Conservation (phyloP, 208 protist genomes). For the Crithidia expoeki region DNA sequence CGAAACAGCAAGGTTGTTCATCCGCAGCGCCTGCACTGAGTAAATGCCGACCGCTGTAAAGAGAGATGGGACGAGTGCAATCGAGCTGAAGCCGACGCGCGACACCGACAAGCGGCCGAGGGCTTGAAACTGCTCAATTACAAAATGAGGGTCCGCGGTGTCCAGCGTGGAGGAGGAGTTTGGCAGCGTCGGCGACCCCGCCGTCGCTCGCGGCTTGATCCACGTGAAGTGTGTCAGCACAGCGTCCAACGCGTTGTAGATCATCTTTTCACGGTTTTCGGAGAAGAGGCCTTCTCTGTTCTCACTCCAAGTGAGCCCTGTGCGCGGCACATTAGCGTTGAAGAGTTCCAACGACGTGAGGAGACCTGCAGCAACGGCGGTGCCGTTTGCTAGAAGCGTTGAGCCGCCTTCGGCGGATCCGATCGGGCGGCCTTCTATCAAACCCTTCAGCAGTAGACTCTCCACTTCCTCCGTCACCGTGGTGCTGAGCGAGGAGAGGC, state of each 20-base stretch:
- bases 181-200: background rate
- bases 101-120: conserved; percentile 86
- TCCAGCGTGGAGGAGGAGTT: background rate
- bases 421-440: conserved; percentile 44
- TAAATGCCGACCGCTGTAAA: conserved; percentile 56
- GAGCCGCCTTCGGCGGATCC: background rate
- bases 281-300: conserved; percentile 91
- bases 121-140: conserved; percentile 76
- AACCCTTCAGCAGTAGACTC: conserved; percentile 72
- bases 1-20: conserved; percentile 66
- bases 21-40: conserved; percentile 69
- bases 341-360: conserved; percentile 69
- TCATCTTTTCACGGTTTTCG: conserved; percentile 92
- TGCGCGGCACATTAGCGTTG: conserved; percentile 88
- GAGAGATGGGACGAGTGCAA: conserved; percentile 73
- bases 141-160: conserved; percentile 28
- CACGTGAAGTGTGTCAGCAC: conserved; percentile 64
- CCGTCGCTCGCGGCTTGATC: conserved; percentile 18
- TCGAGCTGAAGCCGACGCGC: conserved; percentile 86
- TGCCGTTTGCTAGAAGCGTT: background rate
- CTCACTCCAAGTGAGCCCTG: conserved; percentile 84
- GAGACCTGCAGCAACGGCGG: conserved; percentile 14
- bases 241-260: conserved; percentile 66
- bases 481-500: conserved; percentile 58
- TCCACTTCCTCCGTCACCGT: conserved; percentile 85